Evolutionary conservation across 2,329 filamentous ascomycete species (phyloP), one percentile per base, ranked within the genome.

Genomic region (Xylaria polymorpha): DNA sequence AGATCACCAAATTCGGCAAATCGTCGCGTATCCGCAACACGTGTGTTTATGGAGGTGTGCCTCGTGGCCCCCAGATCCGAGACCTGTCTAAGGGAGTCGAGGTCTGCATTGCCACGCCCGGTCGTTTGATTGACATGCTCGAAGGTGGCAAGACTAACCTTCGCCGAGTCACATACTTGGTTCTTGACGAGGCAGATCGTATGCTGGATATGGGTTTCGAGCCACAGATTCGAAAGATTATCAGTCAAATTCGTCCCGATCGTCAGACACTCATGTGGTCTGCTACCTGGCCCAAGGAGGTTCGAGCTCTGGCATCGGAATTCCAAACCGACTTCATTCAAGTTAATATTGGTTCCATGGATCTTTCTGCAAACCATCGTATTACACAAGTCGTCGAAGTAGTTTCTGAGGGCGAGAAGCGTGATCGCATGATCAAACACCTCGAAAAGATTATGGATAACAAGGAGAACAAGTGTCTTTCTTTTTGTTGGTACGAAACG

Each of bases 131-230:
- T 78, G 96, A 99, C 78, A 98, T 98, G 94, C 89, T 99, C 39
- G 96, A 98, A 84, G 93, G 94, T 75, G 95, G 94, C 82, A 97
- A 97, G 87, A 99, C 96, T 77, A 98, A 99, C 85, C 90, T 99
- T 72, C 95, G 95, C 74, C 94, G 96, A 81, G 94, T 98, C 71
- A 99, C 96, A 66, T 99, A 99, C 85, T 87, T 99, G 67, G 96
- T 98, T 75, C 94, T 99, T 73, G 96, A 99, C 78, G 96, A 99
- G 86, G 96, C 96, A 81, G 96, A 99, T 85, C 95, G 96, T 79
- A 99, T 99, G 96, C 88, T 99, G 81, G 96, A 99, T 85, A 99
- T 99, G 96, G 96, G 96, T 90, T 98, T 99, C 84, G 96, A 99
- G 85, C 96, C 96, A 74, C 96, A 98, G 83, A 98, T 99, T 78